These are phyloP conservation scores for Solanum paucissectum DNA, from an alignment of 257 asterid species.

Conservation along the genomic window DNA sequence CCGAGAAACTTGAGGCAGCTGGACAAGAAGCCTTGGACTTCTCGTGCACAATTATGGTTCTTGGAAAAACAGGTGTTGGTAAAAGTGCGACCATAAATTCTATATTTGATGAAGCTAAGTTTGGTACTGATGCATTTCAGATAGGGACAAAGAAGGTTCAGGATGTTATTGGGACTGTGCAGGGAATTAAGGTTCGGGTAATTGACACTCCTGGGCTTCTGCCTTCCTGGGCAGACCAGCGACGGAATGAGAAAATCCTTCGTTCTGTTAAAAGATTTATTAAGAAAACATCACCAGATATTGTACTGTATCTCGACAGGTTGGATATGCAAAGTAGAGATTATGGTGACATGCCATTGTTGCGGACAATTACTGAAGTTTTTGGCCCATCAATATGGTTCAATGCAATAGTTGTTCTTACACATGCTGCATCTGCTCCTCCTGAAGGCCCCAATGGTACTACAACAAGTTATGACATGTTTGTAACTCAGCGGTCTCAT, in stretches of 20 bases:
- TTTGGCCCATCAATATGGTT: conserved; percentile 97
- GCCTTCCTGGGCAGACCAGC: conserved; percentile 93
- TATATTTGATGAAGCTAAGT: conserved; percentile 71
- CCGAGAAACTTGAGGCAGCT: conserved; percentile 92
- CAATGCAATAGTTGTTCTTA: conserved; percentile 90
- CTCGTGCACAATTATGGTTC: conserved; percentile 93
- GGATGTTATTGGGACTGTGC: conserved; percentile 95
- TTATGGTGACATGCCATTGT: conserved; percentile 72
- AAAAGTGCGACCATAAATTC: conserved; percentile 97
- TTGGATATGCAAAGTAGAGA: conserved; percentile 93
- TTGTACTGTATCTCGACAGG: conserved; percentile 86
- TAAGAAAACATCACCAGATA: conserved; percentile 84
- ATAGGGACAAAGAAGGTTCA: conserved; percentile 80
- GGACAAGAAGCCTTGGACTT: conserved; percentile 88
- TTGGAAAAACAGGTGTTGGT: conserved; percentile 96
- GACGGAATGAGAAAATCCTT: conserved; percentile 74
- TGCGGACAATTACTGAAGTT: conserved; percentile 77
- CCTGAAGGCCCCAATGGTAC: conserved; percentile 93
- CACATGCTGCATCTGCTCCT: conserved; percentile 98
- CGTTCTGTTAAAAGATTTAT: conserved; percentile 69
- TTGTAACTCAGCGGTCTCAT: conserved; percentile 91
- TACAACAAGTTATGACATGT: conserved; percentile 86
- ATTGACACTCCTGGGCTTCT: conserved; percentile 93
- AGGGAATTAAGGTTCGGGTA: conserved; percentile 91
- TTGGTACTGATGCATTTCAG: conserved; percentile 81